Conservation (phyloP, 106 monocot genomes). For the Narthecium ossifragum region DNA sequence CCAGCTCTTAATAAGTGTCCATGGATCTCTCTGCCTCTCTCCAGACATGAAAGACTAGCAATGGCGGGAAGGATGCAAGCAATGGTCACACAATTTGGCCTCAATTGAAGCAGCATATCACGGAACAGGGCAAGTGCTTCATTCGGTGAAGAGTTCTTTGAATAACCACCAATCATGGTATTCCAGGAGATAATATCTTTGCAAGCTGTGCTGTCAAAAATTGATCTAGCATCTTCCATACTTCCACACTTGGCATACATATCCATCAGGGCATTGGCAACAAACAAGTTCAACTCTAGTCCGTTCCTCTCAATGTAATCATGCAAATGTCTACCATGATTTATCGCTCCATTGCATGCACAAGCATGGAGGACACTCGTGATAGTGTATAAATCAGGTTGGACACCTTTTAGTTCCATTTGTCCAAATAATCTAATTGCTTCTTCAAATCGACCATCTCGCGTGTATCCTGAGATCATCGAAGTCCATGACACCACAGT, state of each 20-base stretch:
- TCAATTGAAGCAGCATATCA: constrained; percentile 34
- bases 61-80: constrained; percentile 61
- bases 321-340: constrained; percentile 48
- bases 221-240: constrained; percentile 45
- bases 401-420: constrained; percentile 50
- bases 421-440: constrained; percentile 42
- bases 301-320: constrained; percentile 34
- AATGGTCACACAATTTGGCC: constrained; percentile 56
- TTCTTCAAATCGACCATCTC: constrained; percentile 35
- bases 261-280: constrained; percentile 73
- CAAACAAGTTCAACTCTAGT: constrained; percentile 35
- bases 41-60: constrained; percentile 52
- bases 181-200: constrained; percentile 77
- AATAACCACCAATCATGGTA: constrained; percentile 69
- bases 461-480: constrained; percentile 47
- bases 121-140: constrained; percentile 52
- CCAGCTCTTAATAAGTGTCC: constrained; percentile 33
- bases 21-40: constrained; percentile 77
- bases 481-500: constrained; percentile 70
- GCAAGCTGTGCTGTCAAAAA: constrained; percentile 31
- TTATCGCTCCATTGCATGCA: constrained; percentile 33
- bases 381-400: constrained; percentile 40
- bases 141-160: constrained; percentile 49
- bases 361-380: constrained; percentile 69
- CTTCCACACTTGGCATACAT: constrained; percentile 75